Base-by-base conservation (phyloP, 495 filamentous ascomycete genomes). In the Aspergillus indologenus region DNA sequence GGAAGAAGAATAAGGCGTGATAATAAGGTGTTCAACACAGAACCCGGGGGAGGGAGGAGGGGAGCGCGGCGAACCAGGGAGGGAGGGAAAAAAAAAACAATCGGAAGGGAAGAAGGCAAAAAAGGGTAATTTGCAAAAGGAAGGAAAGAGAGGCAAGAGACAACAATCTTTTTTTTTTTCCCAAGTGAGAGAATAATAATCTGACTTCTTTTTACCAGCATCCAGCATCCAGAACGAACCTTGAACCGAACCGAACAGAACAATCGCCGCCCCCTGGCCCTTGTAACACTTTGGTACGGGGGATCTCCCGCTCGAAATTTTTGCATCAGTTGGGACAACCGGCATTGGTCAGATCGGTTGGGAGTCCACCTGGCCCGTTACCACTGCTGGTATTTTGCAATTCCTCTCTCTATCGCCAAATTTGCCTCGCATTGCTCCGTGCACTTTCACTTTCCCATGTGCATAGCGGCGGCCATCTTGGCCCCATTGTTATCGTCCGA, bases 1-100 rank as follows among this genome's bases (percentile, higher is more conserved):
- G 43, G 52, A 49, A 61, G 60, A 58, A 55, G 60, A 48, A 54
- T 52, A 58, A 60, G n/a, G 42, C 22, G 44, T 48, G 53, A 59
- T 51, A 26, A 42, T 24, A 15, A 47, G 23, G 45, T 24, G 21
- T 17, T 55, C 34, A 45, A 50, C 34, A 40, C 43, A 61, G 55
- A 61, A 15, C 21, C 42, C 43, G 48, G 56, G 53, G 47, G 51
- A 57, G 53, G 50, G 58, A 58, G 53, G 50, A 45, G 43, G 31
- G 45, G 43, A 52, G 21, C 8, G 19, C 34, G 34, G 34, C 12
- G 34, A 50, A 53, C 4, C 15, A 59, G 26, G 34, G 22, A 40
- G 48, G 46, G 40, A 5, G 45, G 54, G 17, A 29, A 8, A 58
- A 60, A 26, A 31, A 47, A 45, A 45, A 46, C 12, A 45, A 15